Evolutionary conservation across 306 rosid genomes (phyloP), one percentile per base, ranked within the genome.

Genomic region (Prunus dulcis): DNA sequence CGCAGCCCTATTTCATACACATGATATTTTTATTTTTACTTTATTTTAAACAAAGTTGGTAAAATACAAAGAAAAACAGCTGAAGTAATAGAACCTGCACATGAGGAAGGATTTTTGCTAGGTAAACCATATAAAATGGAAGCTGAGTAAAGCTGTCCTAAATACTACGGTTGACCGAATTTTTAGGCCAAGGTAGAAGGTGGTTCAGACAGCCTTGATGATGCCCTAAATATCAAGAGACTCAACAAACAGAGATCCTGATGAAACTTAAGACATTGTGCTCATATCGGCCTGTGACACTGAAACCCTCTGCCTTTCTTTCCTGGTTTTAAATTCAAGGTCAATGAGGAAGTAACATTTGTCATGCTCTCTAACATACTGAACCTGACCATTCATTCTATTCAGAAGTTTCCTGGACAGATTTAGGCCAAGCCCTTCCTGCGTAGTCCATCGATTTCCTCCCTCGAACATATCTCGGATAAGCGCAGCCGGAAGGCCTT

Each of bases 371-470:
- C 91, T 88, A 32, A 87, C 69, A 56, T 91, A 89, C 67, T 80
- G 84, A 53, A 87, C 87, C 56, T 64, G 86, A 55, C 98, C 97
- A 47, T 86, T 91, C 88, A 93, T 87, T 85, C 72, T 82, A 61
- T 78, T 75, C 41, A 93, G 93, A 78, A 93, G 88, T 86, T 88
- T 93, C 74, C 92, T 82, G 32, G 93, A 88, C 79, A 88, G 67
- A 53, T 76, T 76, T 72, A 93, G 85, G 22, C 91, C 91, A 23
- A 89, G 80, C 75, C 97, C 97, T 89, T 89, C 93, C 52, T 83
- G 88, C 11, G 93, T 82, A 23, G 79, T 83, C 88, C 91, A 88
- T 71, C 80, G 86, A 69, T 83, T 85, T 69, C 83, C 97, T 22
- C 81, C 84, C 69, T 86, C 91, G 46, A 91, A 82, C 91, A 86